Evolutionary conservation across 1,284 basidiomycete genomes (phyloP).

Genomic region (Moniliophthora roreri): DNA sequence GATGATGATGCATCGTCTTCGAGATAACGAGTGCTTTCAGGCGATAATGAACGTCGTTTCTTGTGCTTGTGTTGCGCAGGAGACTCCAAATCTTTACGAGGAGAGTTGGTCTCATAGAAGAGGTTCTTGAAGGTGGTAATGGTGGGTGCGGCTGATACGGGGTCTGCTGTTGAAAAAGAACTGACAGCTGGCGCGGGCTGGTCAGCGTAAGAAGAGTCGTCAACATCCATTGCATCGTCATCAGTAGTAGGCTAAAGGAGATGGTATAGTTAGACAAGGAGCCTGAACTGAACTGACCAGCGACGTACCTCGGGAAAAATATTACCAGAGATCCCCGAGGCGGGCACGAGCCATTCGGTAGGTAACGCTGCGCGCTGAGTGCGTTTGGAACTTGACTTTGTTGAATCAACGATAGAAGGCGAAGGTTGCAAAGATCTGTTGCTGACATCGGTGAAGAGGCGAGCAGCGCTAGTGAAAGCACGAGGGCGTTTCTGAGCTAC

Average conservation of each 20-base stretch:
- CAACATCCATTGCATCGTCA: slow-evolving; percentile 75
- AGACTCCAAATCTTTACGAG: slow-evolving; percentile 41
- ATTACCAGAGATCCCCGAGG: slow-evolving; percentile 14
- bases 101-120: slow-evolving; percentile 61
- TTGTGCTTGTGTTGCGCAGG: slow-evolving; percentile 45
- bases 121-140: slow-evolving; percentile 53
- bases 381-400: slow-evolving; percentile 44
- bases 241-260: slow-evolving; percentile 31
- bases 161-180: slow-evolving; percentile 36
- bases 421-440: slow-evolving; percentile 35
- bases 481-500: slow-evolving; percentile 44
- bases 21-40: slow-evolving; percentile 43
- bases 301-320: slow-evolving; percentile 31
- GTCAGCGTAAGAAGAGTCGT: slow-evolving; percentile 48
- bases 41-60: slow-evolving; percentile 72
- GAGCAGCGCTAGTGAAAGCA: slow-evolving; percentile 57
- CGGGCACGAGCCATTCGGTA: slow-evolving; percentile 53
- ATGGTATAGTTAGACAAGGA: slow-evolving; percentile 7
- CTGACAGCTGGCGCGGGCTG: slow-evolving; percentile 24
- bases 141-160: slow-evolving; percentile 53
- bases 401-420: slow-evolving; percentile 33
- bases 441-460: slow-evolving; percentile 71
- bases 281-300: slow-evolving; percentile 10
- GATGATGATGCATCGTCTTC: slow-evolving; percentile 43
- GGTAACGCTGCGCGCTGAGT: slow-evolving; percentile 63